phyloP scores from a whole-genome alignment of 495 filamentous ascomycete genomes.

The Aspergillus olivimuriae region DNA sequence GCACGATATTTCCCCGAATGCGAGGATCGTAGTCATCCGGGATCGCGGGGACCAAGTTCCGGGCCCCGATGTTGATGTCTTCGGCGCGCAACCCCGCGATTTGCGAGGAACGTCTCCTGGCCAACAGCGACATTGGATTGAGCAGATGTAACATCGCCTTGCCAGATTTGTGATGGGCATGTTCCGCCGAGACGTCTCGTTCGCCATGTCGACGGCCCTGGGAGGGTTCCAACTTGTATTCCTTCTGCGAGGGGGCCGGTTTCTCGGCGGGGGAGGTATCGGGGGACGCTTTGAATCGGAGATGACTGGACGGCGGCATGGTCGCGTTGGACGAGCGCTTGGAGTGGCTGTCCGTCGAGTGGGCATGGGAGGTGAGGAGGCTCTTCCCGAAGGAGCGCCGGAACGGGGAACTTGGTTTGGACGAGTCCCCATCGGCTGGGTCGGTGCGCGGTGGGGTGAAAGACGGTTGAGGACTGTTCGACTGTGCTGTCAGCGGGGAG shows the following conservation, averaged over 20 bases:
- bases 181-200: constrained; percentile 26
- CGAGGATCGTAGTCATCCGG: constrained; percentile 75
- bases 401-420: constrained; percentile 33
- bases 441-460: constrained; percentile 17
- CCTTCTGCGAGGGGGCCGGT: constrained; percentile 17
- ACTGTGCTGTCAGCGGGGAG: constrained; percentile 16
- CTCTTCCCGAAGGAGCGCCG: constrained; percentile 32
- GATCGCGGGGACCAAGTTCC: constrained; percentile 50
- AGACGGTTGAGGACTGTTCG: constrained; percentile 26
- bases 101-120: constrained; percentile 51
- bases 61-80: constrained; percentile 40
- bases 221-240: constrained; percentile 21
- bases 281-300: constrained; percentile 30
- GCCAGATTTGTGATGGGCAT: constrained; percentile 33
- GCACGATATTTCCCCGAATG: constrained; percentile 76
- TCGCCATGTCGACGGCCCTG: constrained; percentile 22
- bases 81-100: constrained; percentile 36
- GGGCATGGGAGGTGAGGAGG: constrained; percentile 15
- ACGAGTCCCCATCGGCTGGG: constrained; percentile 24
- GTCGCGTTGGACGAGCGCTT: constrained; percentile 27
- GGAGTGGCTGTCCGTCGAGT: constrained; percentile 13
- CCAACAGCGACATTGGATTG: constrained; percentile 62
- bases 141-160: constrained; percentile 61
- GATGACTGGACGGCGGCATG: constrained; percentile 21
- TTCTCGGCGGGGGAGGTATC: constrained; percentile 27